phyloP scores from a whole-genome alignment of 306 rosid species.

The Rosa multiflora region DNA sequence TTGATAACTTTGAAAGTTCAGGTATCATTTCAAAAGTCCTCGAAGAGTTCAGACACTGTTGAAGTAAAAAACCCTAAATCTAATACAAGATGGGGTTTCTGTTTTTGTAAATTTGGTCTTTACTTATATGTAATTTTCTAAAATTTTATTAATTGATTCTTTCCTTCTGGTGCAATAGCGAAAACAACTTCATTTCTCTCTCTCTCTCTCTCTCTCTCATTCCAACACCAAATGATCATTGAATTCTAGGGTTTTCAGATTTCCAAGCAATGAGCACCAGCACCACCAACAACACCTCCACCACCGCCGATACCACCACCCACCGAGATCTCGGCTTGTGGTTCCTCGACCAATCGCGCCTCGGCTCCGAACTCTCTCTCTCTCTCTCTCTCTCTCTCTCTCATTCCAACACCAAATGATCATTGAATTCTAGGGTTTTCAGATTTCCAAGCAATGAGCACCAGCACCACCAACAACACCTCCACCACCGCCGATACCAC shows the following conservation, averaged over 20 bases:
- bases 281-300: conserved; percentile 21
- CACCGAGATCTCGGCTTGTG: conserved; percentile 56
- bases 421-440: conserved; percentile 43
- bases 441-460: conserved; percentile 35
- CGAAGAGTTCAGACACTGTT: too few species aligned
- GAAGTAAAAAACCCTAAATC: too few species aligned
- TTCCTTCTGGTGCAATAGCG: not conserved
- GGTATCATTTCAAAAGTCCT: too few species aligned
- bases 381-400: not conserved
- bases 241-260: conserved; percentile 42
- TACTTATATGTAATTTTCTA: too few species aligned
- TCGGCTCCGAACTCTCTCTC: conserved; percentile 25
- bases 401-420: conserved; percentile 17
- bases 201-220: not conserved
- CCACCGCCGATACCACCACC: not conserved
- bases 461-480: conserved; percentile 23
- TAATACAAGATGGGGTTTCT: too few species aligned
- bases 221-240: conserved; percentile 23
- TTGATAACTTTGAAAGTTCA: too few species aligned
- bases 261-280: conserved; percentile 37
- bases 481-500: conserved; percentile 8
- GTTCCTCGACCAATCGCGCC: conserved; percentile 60
- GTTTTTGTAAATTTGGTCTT: too few species aligned
- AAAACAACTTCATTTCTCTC: not conserved
- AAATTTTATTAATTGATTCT: not conserved